Evolutionary conservation across 2,329 filamentous ascomycete genomes (phyloP).

Genomic region (Mycocentrospora acerina): DNA sequence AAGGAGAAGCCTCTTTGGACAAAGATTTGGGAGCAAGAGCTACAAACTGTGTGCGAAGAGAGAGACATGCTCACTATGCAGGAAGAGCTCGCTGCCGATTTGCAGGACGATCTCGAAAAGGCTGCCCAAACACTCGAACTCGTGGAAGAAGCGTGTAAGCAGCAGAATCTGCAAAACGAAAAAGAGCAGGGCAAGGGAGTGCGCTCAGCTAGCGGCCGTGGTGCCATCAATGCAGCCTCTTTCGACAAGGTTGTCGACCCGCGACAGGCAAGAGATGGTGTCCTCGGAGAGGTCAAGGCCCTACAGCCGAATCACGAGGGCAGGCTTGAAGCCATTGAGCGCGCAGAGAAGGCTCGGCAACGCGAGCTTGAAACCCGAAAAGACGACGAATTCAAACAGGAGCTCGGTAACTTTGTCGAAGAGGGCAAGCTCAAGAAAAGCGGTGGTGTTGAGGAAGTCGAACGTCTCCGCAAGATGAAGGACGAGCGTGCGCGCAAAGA

Average conservation of each 20-base stretch:
- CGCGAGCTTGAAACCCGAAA: slow-evolving; percentile 79
- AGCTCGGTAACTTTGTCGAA: slow-evolving; percentile 80
- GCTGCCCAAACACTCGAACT: slow-evolving; percentile 89
- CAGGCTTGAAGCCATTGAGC: slow-evolving; percentile 90
- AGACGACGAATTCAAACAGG: slow-evolving; percentile 77
- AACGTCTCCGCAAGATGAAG: slow-evolving; percentile 78
- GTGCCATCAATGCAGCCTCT: slow-evolving; percentile 35
- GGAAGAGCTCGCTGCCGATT: slow-evolving; percentile 88
- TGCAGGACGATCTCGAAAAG: slow-evolving; percentile 94
- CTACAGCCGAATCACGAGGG: slow-evolving; percentile 93
- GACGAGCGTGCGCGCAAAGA: slow-evolving; percentile 85
- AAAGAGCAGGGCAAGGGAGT: slow-evolving; percentile 52
- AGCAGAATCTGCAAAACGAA: slow-evolving; percentile 79
- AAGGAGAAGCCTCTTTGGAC: slow-evolving; percentile 96
- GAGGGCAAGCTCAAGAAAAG: slow-evolving; percentile 95
- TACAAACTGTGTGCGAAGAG: slow-evolving; percentile 94
- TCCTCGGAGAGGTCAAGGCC: slow-evolving; percentile 90
- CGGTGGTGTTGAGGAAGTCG: slow-evolving; percentile 90
- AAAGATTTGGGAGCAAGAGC: slow-evolving; percentile 98
- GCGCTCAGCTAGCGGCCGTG: slow-evolving; percentile 52
- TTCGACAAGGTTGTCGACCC: slow-evolving; percentile 64
- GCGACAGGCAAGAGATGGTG: slow-evolving; percentile 80
- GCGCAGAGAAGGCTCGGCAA: slow-evolving; percentile 89
- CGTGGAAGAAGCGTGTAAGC: slow-evolving; percentile 97
- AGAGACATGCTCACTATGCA: slow-evolving; percentile 93